Evolutionary conservation across 2,329 filamentous ascomycete genomes (phyloP), one percentile per base, ranked within the genome.

Genomic region (Cladorrhinum sp.): DNA sequence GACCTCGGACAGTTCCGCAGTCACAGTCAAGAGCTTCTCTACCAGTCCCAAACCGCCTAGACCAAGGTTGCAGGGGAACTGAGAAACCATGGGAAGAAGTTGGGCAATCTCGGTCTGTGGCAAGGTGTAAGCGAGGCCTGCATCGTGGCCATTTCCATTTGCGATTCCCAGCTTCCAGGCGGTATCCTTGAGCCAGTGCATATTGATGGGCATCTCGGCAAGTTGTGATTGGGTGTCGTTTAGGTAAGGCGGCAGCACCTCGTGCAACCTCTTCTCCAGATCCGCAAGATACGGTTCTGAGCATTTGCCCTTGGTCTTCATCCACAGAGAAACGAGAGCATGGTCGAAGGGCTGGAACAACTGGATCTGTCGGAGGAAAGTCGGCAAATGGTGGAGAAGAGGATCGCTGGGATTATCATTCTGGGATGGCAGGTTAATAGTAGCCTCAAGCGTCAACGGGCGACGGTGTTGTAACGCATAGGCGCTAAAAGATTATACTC

Each of bases 21-120:
- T 86, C 36, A 93, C 84, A 66, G 93, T 89, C 67, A 95, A 84
- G 12, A 96, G 76, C 71, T 93, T 93, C 70, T 93, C 90, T 62
- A 95, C 85, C 74, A 96, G 73, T 24, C 89, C 89, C 41, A 90
- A 83, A 18, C 88, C 89, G 65, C 93, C 81, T 2, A 93, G 78
- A 64, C 93, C 90, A 78, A 92, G 87, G 49, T 86, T 86, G 36
- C 85, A 85, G 0, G 88, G 87, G 68, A 95, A 89, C 57, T 89
- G 85, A 16, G 86, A 85, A 3, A 89, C 87, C 74, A 93, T 85
- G 13, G 82, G 81, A 24, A 90, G 69, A 7, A 91, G 69, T 60
- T 91, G 87, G 50, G 81, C 78, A 0, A 86, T 80, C 16, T 50
- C 49, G 64, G 90, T 81, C 55, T 85, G 81, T 20, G 86, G 83